These are phyloP conservation scores for Dipteronia dyeriana DNA, from an alignment of 345 rosid species.

Conservation along the genomic window DNA sequence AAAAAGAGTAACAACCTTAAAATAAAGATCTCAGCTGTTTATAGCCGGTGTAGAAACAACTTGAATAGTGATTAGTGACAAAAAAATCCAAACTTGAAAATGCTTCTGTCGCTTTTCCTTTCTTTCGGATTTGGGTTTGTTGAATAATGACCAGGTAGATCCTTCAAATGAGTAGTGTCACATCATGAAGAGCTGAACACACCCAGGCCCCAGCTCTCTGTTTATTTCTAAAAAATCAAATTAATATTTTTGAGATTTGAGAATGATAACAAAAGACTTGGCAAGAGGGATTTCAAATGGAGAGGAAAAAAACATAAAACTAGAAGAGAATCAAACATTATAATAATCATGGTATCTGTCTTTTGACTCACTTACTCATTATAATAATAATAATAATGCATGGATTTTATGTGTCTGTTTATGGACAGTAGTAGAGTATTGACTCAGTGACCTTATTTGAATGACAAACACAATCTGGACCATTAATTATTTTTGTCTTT, in stretches of 20 bases:
- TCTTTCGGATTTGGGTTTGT: too few species aligned
- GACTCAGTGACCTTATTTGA: too few species aligned
- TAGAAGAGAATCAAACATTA: constrained; percentile 27
- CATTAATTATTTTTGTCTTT: too few species aligned
- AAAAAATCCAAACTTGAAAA: too few species aligned
- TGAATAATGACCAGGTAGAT: not conserved
- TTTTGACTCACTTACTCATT: not conserved
- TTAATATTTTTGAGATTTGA: too few species aligned
- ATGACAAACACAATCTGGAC: too few species aligned
- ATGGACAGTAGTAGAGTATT: too few species aligned
- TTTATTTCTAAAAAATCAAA: constrained; percentile 30
- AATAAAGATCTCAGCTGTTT: not conserved
- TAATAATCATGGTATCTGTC: not conserved
- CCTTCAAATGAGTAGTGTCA: not conserved
- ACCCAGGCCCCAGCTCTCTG: not conserved
- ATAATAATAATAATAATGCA: not conserved
- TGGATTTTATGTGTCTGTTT: too few species aligned
- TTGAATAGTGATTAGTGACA: too few species aligned
- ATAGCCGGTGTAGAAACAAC: too few species aligned
- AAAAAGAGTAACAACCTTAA: not conserved
- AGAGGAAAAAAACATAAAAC: constrained; percentile 5
- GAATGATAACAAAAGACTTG: not conserved
- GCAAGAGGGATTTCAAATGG: constrained; percentile 15
- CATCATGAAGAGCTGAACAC: not conserved
- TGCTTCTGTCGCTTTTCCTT: too few species aligned